Conservation (phyloP, 139 green algal species). For the Deuterostichococcus epilithicus region DNA sequence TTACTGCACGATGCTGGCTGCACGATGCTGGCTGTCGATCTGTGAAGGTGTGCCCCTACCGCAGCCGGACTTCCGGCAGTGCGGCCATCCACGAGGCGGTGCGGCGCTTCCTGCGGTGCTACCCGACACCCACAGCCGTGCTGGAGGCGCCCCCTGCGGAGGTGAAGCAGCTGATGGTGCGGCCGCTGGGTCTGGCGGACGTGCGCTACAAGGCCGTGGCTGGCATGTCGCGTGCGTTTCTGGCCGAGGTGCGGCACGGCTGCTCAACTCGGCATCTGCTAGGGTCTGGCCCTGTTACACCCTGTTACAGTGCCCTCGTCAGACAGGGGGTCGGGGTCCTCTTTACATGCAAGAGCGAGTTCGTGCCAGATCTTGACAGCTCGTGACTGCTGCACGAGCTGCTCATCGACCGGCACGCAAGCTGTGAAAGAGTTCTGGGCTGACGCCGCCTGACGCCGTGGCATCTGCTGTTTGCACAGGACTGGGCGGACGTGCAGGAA, state of each 20-base stretch:
- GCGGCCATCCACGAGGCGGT: slow-evolving; percentile 26
- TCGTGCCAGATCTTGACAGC: too few species aligned
- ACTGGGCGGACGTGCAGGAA: slow-evolving; percentile 37
- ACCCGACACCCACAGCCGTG: slow-evolving; percentile 30
- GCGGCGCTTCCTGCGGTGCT: slow-evolving; percentile 25
- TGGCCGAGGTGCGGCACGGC: slow-evolving; percentile 11
- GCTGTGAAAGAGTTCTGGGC: too few species aligned
- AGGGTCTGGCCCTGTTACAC: too few species aligned
- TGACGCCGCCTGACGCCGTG: too few species aligned
- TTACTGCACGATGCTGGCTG: too few species aligned
- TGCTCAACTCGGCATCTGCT: too few species aligned
- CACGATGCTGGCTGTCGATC: background rate
- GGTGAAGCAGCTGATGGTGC: slow-evolving; percentile 18
- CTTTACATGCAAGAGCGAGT: too few species aligned
- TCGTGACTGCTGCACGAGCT: too few species aligned
- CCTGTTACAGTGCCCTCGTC: too few species aligned
- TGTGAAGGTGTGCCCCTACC: background rate
- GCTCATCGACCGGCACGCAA: too few species aligned
- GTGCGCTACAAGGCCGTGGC: slow-evolving; percentile 16
- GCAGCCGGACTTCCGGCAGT: slow-evolving; percentile 44
- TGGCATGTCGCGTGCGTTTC: slow-evolving; percentile 29
- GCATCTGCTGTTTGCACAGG: slow-evolving; percentile 3
- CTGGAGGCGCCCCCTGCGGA: slow-evolving; percentile 16
- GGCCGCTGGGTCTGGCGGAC: slow-evolving; percentile 45
- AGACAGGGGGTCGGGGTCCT: too few species aligned